phyloP scores from a whole-genome alignment of 257 asterid species.

The Parsonsia alboflavescens region DNA sequence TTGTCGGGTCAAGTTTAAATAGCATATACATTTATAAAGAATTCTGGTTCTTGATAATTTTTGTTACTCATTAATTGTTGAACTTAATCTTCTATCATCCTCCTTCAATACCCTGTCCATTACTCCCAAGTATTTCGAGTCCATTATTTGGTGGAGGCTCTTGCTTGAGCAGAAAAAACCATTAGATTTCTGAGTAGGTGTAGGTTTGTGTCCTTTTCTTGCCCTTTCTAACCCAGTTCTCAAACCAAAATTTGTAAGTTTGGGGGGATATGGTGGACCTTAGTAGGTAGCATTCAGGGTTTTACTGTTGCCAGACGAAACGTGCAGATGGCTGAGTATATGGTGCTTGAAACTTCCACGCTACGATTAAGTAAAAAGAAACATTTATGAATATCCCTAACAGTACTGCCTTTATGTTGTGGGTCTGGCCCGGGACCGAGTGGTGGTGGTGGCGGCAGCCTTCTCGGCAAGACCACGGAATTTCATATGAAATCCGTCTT shows the following conservation, averaged over 20 bases:
- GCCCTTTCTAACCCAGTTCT: background rate
- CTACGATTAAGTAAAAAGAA: background rate
- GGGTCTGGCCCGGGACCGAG: conserved; percentile 9
- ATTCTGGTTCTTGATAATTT: background rate
- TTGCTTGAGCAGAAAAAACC: background rate
- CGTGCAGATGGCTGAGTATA: background rate
- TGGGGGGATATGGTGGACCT: background rate
- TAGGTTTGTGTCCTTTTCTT: background rate
- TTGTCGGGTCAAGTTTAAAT: background rate
- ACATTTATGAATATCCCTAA: background rate
- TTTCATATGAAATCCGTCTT: background rate
- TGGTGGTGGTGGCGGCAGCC: background rate
- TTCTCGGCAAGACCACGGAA: background rate
- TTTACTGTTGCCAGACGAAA: background rate
- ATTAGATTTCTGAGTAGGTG: background rate
- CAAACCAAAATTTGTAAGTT: background rate
- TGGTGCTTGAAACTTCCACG: conserved; percentile 8
- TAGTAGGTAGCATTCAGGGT: background rate
- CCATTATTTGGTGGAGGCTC: background rate
- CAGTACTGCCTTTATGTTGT: background rate
- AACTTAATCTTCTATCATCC: background rate
- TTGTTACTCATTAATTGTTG: background rate
- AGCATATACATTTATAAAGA: background rate
- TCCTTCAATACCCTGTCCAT: no score
- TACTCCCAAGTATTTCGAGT: background rate